Percentiles rank a stretch among this genome's conserved stretches.
These are phyloP conservation scores for Marasmius oreades DNA, from an alignment of 1,284 basidiomycete species.

Conservation along the genomic window DNA sequence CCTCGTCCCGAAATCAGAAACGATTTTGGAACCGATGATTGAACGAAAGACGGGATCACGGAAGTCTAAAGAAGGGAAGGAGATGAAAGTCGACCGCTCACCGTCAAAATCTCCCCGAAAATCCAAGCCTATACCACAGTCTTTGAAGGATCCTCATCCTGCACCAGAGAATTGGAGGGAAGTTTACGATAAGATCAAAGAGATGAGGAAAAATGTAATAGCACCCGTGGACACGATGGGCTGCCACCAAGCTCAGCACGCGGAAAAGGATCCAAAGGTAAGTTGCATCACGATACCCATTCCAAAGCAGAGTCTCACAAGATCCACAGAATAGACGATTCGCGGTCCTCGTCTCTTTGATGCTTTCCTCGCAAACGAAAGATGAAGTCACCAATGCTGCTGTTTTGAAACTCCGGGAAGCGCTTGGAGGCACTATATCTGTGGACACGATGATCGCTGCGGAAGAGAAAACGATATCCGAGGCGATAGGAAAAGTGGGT, in stretches of 20 bases:
- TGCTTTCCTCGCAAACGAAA: conserved; percentile 96
- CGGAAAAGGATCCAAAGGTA: conserved; percentile 68
- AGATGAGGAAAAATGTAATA: conserved; percentile 68
- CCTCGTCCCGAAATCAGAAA: neutral
- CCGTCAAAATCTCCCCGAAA: conserved; percentile 31
- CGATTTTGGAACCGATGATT: conserved; percentile 9
- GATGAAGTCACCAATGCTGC: conserved; percentile 89
- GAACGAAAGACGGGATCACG: conserved; percentile 13
- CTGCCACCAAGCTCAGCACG: conserved; percentile 65
- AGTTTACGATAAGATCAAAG: conserved; percentile 72
- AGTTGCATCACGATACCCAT: conserved; percentile 10
- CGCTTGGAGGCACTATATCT: conserved; percentile 76
- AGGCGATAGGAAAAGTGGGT: conserved; percentile 85
- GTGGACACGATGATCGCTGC: conserved; percentile 72
- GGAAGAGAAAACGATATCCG: conserved; percentile 58
- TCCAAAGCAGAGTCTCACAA: conserved; percentile 4
- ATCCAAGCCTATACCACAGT: conserved; percentile 46
- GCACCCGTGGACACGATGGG: conserved; percentile 95
- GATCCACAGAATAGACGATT: conserved; percentile 67
- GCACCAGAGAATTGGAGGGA: conserved; percentile 73
- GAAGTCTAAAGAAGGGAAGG: conserved; percentile 25
- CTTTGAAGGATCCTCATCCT: conserved; percentile 67
- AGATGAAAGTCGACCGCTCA: neutral
- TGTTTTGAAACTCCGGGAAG: conserved; percentile 69
- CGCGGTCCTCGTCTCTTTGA: conserved; percentile 86